Evolutionary conservation across 1,284 basidiomycete genomes (phyloP).

Genomic region (Leucoagaricus sp.): DNA sequence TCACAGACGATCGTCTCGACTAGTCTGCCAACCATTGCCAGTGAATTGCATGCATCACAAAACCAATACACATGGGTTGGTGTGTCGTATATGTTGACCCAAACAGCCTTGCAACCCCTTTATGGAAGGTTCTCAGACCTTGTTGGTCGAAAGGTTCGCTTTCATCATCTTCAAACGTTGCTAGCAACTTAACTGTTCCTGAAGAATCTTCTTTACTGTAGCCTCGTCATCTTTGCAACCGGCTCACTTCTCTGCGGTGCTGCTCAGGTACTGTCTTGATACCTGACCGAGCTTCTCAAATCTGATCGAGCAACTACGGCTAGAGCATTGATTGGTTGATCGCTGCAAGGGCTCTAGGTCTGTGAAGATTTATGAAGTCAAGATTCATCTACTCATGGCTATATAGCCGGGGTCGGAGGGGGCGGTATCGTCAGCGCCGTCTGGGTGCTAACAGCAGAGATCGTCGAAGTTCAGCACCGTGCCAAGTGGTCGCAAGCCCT

Average conservation of each 20-base stretch:
- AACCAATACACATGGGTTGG: slow-evolving; percentile 83
- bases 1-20: slow-evolving; percentile 79
- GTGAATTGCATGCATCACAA: slow-evolving; percentile 62
- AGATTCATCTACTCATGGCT: slow-evolving; percentile 11
- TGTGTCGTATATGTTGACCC: slow-evolving; percentile 79
- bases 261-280: slow-evolving; percentile 50
- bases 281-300: slow-evolving; percentile 19
- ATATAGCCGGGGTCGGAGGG: slow-evolving; percentile 66
- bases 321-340: slow-evolving; percentile 60
- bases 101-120: slow-evolving; percentile 79
- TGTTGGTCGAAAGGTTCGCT: slow-evolving; percentile 67
- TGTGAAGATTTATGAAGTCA: slow-evolving; percentile 6
- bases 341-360: slow-evolving; percentile 45
- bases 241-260: slow-evolving; percentile 74
- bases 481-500: slow-evolving; percentile 83
- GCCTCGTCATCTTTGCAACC: slow-evolving; percentile 68
- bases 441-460: slow-evolving; percentile 81
- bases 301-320: slow-evolving; percentile 9
- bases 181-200: slow-evolving; percentile 7
- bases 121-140: slow-evolving; percentile 79
- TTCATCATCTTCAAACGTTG: slow-evolving; percentile 14
- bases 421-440: slow-evolving; percentile 81
- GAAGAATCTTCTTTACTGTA: slow-evolving; percentile 65
- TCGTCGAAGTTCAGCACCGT: slow-evolving; percentile 65
- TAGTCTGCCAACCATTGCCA: slow-evolving; percentile 73